These are phyloP conservation scores for Globisporangium camurandrum DNA, from an alignment of 352 stramenopile genomes.

Conservation along the genomic window DNA sequence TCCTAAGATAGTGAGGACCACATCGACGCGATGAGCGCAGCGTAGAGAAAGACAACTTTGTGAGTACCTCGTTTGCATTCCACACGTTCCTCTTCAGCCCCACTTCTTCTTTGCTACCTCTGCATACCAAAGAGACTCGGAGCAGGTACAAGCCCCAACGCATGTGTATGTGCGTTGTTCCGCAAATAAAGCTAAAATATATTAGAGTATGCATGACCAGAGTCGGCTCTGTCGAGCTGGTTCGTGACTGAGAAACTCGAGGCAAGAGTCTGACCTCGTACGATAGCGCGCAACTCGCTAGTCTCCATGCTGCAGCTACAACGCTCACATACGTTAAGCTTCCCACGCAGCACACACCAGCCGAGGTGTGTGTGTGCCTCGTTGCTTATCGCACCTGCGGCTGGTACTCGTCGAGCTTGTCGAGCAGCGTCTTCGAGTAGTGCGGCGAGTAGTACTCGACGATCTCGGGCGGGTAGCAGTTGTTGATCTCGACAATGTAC, in stretches of 20 bases:
- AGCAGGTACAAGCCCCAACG: too few species aligned
- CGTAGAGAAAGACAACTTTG: too few species aligned
- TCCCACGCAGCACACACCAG: background rate
- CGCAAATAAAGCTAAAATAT: too few species aligned
- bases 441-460: conserved; percentile 96
- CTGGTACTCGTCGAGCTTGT: conserved; percentile 94
- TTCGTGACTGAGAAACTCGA: background rate
- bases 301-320: background rate
- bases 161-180: too few species aligned
- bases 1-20: too few species aligned
- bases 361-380: background rate
- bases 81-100: too few species aligned
- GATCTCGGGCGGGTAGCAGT: conserved; percentile 93
- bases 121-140: too few species aligned
- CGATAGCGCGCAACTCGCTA: background rate
- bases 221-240: too few species aligned
- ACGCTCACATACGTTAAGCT: background rate
- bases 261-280: background rate
- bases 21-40: too few species aligned
- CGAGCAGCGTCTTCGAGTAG: conserved; percentile 93
- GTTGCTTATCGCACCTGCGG: conserved; percentile 67
- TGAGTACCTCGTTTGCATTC: too few species aligned
- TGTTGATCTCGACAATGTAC: conserved; percentile 95
- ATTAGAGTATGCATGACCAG: too few species aligned
- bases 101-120: too few species aligned